Percentiles rank a stretch among this genome's conserved stretches.
Conservation (phyloP, 805 yeast species). For the Candida krabiensis region DNA sequence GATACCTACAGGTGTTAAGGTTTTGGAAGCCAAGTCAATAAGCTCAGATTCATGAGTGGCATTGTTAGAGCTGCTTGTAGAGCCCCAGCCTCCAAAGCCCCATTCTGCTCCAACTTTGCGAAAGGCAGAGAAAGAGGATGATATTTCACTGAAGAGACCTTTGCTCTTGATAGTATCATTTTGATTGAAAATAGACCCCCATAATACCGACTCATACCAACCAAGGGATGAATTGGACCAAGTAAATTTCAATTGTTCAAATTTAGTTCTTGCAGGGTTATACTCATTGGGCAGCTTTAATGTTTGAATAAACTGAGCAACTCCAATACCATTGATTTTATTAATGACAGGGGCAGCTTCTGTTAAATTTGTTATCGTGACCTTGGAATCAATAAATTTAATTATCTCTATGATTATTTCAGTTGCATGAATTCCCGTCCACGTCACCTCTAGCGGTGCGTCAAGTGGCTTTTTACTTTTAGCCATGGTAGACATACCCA, state of each 20-base stretch:
- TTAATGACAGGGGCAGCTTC: slow-evolving; percentile 36
- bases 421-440: slow-evolving; percentile 59
- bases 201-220: slow-evolving; percentile 71
- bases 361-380: slow-evolving; percentile 34
- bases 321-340: slow-evolving; percentile 40
- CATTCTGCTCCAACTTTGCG: slow-evolving; percentile 36
- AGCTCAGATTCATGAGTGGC: slow-evolving; percentile 7
- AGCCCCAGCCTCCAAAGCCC: slow-evolving; percentile 31
- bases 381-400: slow-evolving; percentile 23
- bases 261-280: slow-evolving; percentile 38
- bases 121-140: slow-evolving; percentile 29
- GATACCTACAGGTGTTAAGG: slow-evolving; percentile 31
- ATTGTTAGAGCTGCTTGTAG: neutral
- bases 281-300: slow-evolving; percentile 36
- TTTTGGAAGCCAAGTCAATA: slow-evolving; percentile 6
- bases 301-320: slow-evolving; percentile 11
- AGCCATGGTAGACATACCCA: slow-evolving; percentile 61
- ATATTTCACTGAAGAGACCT: slow-evolving; percentile 35
- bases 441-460: slow-evolving; percentile 47
- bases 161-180: slow-evolving; percentile 36
- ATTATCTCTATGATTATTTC: slow-evolving; percentile 40
- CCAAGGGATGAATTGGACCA: slow-evolving; percentile 70
- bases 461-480: slow-evolving; percentile 52
- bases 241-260: slow-evolving; percentile 49
- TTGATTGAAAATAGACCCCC: slow-evolving; percentile 53